Evolutionary conservation across 192 early-diverging fungal genomes (phyloP).

Genomic region (Gigaspora rosea): DNA sequence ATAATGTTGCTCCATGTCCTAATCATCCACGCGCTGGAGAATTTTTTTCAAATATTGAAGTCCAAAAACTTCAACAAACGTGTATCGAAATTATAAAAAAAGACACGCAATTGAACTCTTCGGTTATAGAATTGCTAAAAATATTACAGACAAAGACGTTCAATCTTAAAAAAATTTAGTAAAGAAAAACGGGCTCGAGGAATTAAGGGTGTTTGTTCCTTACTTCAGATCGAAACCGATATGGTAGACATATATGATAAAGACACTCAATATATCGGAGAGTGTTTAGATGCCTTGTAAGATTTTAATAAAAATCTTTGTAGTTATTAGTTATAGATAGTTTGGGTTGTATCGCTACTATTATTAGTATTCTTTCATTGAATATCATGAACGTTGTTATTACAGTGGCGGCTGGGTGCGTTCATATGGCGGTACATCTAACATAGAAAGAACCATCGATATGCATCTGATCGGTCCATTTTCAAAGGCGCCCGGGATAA

Average conservation of each 20-base stretch:
- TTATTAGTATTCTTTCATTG: neutral
- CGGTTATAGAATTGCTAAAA: neutral
- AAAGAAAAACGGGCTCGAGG: conserved; percentile 3
- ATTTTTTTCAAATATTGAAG: conserved; percentile 6
- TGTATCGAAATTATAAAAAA: conserved; percentile 11
- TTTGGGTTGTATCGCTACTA: neutral
- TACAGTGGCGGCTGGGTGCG: conserved; percentile 14
- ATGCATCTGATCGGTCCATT: conserved; percentile 18
- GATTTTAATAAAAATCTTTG: conserved; percentile 8
- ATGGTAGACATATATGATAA: conserved; percentile 19
- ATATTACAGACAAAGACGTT: neutral
- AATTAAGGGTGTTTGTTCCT: conserved; percentile 4
- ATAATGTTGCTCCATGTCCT: neutral
- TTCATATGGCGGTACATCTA: neutral
- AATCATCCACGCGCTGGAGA: conserved; percentile 15
- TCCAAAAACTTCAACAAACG: neutral
- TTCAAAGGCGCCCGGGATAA: conserved; percentile 18
- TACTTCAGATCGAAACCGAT: neutral
- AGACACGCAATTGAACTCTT: conserved; percentile 13
- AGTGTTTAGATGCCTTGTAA: conserved; percentile 17
- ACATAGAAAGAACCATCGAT: conserved; percentile 28
- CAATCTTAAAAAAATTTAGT: conserved; percentile 6
- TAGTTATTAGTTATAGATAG: too few species aligned
- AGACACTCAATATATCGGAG: conserved; percentile 21
- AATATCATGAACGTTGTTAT: conserved; percentile 12